Conservation (phyloP, 352 stramenopile genomes). For the Globisporangium camurandrum region DNA sequence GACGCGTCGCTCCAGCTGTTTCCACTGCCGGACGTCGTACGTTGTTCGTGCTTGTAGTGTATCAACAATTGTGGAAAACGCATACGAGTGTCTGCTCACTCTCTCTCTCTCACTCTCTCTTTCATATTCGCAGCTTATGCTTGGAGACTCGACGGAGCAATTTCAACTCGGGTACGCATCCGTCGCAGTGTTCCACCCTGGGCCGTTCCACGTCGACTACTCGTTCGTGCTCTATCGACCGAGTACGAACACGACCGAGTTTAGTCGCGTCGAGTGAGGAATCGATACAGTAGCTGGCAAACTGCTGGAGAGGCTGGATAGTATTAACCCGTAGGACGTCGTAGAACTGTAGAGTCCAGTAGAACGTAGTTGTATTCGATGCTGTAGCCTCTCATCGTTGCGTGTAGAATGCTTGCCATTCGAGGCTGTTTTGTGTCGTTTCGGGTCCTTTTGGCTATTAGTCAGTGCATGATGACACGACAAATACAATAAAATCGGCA, state of each 20-base stretch:
- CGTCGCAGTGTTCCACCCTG: constrained; percentile 73
- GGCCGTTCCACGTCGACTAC: constrained; percentile 76
- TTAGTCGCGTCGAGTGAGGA: constrained; percentile 67
- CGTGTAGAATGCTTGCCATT: too few species aligned
- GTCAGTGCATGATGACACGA: too few species aligned
- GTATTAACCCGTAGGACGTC: too few species aligned
- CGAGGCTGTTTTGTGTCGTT: too few species aligned
- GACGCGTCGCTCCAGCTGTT: constrained; percentile 91
- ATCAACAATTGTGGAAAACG: background rate
- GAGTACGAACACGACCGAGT: constrained; percentile 77
- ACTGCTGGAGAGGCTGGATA: too few species aligned
- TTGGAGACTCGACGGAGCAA: constrained; percentile 76
- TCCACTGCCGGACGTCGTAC: constrained; percentile 85
- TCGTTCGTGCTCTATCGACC: constrained; percentile 84
- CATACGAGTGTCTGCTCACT: background rate
- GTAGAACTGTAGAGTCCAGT: too few species aligned
- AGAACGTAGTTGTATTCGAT: too few species aligned
- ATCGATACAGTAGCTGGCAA: too few species aligned
- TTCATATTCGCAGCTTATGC: constrained; percentile 32
- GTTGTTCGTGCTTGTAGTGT: background rate
- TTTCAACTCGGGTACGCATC: constrained; percentile 80
- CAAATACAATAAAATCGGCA: background rate
- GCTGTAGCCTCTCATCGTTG: too few species aligned
- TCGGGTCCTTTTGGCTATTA: too few species aligned
- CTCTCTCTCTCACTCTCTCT: background rate